Conservation (phyloP, 768 basidiomycete genomes). For the Cyclocybe aegerita region DNA sequence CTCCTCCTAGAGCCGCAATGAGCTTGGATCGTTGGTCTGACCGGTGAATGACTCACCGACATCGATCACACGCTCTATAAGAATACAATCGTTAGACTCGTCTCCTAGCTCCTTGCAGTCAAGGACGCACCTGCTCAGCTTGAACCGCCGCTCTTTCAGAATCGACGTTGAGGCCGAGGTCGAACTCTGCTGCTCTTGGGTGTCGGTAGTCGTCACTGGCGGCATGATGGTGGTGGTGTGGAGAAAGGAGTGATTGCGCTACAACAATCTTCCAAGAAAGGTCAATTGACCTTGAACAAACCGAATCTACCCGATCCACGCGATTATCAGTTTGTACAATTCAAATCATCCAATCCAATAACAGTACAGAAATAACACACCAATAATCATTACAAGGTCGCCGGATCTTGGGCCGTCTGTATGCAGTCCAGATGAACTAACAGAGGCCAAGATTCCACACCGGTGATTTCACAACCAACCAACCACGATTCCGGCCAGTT, state of each 20-base stretch:
- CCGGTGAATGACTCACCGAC: conserved; percentile 58
- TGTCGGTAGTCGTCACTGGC: conserved; percentile 41
- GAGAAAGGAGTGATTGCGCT: conserved; percentile 23
- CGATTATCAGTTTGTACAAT: conserved; percentile 6
- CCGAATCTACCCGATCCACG: conserved; percentile 37
- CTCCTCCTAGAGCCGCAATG: conserved; percentile 51
- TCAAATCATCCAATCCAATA: neutral
- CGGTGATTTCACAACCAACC: no score
- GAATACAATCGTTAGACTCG: conserved; percentile 2
- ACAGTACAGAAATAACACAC: neutral
- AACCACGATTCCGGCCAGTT: no score
- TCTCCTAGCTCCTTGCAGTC: neutral
- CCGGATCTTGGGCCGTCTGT: no score
- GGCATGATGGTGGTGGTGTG: conserved; percentile 45
- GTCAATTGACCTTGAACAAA: conserved; percentile 13
- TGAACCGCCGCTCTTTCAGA: conserved; percentile 82
- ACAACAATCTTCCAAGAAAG: conserved; percentile 18
- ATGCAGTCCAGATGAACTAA: no score
- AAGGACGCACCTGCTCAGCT: conserved; percentile 71
- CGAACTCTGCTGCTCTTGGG: conserved; percentile 40
- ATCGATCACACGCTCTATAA: conserved; percentile 83
- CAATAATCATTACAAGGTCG: no score
- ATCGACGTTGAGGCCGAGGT: conserved; percentile 42
- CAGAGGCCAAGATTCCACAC: no score
- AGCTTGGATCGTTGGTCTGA: conserved; percentile 8